phyloP scores from a whole-genome alignment of 345 rosid species.

The Dimocarpus longan region DNA sequence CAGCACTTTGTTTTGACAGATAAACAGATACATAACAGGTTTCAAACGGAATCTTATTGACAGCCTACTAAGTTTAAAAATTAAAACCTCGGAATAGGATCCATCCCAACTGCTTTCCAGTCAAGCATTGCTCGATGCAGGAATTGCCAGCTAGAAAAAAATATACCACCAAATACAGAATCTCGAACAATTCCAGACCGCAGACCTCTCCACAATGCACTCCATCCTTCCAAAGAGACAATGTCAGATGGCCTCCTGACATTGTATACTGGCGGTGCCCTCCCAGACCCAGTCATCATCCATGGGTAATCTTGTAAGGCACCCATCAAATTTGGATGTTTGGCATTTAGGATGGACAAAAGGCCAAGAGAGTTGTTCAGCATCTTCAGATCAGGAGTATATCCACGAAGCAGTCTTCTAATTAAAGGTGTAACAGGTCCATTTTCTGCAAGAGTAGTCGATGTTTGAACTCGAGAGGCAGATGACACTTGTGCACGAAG shows the following conservation, averaged over 20 bases:
- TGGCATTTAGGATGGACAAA: constrained; percentile 68
- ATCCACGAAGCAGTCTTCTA: constrained; percentile 55
- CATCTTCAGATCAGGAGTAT: constrained; percentile 63
- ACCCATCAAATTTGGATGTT: constrained; percentile 61
- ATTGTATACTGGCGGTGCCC: constrained; percentile 70
- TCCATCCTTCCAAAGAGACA: constrained; percentile 79
- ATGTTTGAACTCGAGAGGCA: constrained; percentile 55
- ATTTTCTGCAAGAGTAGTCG: constrained; percentile 35
- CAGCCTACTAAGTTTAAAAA: neutral
- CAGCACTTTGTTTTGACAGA: neutral
- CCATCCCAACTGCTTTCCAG: constrained; percentile 91
- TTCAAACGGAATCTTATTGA: neutral
- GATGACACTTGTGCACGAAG: constrained; percentile 77
- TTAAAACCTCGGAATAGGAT: constrained; percentile 75
- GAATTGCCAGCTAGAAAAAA: constrained; percentile 91
- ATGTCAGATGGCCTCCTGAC: constrained; percentile 63
- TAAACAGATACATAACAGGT: neutral
- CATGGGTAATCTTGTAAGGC: constrained; percentile 82
- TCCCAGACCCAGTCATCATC: constrained; percentile 98
- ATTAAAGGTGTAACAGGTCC: constrained; percentile 44
- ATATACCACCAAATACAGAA: constrained; percentile 73
- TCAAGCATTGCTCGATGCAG: constrained; percentile 65
- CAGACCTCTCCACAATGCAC: constrained; percentile 80
- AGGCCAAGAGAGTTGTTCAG: constrained; percentile 64
- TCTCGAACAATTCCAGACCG: constrained; percentile 82